Percentiles rank a stretch among this genome's conserved stretches.
phyloP scores from a whole-genome alignment of 2,329 filamentous ascomycete species.

The Cladosporium oxysporum region DNA sequence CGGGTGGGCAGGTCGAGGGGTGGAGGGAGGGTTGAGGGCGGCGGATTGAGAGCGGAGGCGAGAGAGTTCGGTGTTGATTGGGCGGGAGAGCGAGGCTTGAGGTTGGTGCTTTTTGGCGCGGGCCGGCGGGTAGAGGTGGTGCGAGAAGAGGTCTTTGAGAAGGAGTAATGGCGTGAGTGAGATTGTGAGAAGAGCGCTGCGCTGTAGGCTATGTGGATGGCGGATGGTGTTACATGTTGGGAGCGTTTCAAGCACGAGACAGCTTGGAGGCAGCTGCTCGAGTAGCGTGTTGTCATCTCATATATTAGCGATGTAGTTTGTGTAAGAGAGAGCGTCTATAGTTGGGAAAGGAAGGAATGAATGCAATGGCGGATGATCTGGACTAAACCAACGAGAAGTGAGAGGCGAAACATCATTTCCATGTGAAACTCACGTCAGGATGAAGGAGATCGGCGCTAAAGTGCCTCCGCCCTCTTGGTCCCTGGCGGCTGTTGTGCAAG shows the following conservation, averaged over 20 bases:
- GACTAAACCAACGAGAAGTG: neutral
- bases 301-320: slow-evolving; percentile 8
- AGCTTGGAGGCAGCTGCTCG: slow-evolving; percentile 34
- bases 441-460: slow-evolving; percentile 4
- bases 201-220: neutral
- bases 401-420: slow-evolving; percentile 11
- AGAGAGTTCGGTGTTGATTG: neutral
- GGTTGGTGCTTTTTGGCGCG: neutral
- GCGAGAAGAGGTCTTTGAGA: slow-evolving; percentile 8
- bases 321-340: neutral
- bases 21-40: slow-evolving; percentile 70
- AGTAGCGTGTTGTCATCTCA: slow-evolving; percentile 40
- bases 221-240: slow-evolving; percentile 16
- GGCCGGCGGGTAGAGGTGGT: neutral
- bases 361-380: neutral
- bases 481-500: neutral
- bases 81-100: neutral
- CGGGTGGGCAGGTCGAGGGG: slow-evolving; percentile 64
- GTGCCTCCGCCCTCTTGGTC: neutral
- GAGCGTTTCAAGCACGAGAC: slow-evolving; percentile 28
- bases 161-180: slow-evolving; percentile 22
- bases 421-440: slow-evolving; percentile 12
- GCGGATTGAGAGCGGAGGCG: slow-evolving; percentile 62
- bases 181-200: slow-evolving; percentile 4
- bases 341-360: neutral